Conservation (phyloP, 805 yeast genomes). For the Starmerella stellata region DNA sequence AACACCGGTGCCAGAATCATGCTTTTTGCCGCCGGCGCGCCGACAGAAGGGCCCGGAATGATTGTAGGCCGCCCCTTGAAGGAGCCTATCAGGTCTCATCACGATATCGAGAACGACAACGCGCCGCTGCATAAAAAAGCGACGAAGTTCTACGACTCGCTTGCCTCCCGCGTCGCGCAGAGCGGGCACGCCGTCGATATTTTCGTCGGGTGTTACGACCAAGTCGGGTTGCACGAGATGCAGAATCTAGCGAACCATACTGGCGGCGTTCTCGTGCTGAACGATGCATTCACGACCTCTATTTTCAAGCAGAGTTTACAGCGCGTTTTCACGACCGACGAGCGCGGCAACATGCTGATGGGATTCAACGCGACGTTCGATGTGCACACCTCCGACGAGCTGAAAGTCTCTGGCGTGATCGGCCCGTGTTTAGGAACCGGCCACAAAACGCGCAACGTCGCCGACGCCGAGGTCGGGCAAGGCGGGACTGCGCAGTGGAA, state of each 20-base stretch:
- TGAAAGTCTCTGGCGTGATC: constrained; percentile 79
- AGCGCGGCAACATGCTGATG: constrained; percentile 67
- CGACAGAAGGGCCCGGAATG: constrained; percentile 86
- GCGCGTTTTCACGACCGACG: constrained; percentile 73
- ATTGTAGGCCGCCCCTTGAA: constrained; percentile 80
- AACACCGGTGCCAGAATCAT: constrained; percentile 78
- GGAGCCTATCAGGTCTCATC: constrained; percentile 95
- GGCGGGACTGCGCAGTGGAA: constrained; percentile 86
- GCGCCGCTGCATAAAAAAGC: constrained; percentile 83
- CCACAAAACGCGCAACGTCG: constrained; percentile 46
- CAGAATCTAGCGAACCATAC: constrained; percentile 65
- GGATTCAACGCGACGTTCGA: constrained; percentile 81
- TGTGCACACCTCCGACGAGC: constrained; percentile 69
- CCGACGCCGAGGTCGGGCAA: constrained; percentile 84
- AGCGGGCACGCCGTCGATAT: constrained; percentile 73
- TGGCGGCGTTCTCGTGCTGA: constrained; percentile 73
- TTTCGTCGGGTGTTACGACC: constrained; percentile 91
- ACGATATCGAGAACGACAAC: constrained; percentile 79
- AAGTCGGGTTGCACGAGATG: constrained; percentile 90
- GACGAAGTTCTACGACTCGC: constrained; percentile 53
- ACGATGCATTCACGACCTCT: constrained; percentile 88
- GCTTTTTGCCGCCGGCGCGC: constrained; percentile 85
- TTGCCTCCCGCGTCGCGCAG: constrained; percentile 52
- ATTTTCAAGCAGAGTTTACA: constrained; percentile 84
- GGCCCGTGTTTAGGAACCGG: constrained; percentile 71